Evolutionary conservation across 1,284 basidiomycete species (phyloP).

Genomic region (Bjerkandera adusta): DNA sequence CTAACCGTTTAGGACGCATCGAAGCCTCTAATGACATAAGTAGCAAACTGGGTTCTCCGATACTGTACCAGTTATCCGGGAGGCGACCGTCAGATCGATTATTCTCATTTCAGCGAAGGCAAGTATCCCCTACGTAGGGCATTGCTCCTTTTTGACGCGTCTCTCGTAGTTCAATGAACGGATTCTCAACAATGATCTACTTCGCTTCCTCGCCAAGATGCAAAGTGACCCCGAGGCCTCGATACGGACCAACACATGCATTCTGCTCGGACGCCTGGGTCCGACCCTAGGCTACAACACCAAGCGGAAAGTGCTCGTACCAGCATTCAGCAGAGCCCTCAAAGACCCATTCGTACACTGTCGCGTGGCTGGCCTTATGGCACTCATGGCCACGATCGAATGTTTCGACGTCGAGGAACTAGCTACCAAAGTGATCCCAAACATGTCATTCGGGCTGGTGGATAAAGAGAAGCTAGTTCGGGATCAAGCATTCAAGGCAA

Average conservation of each 20-base stretch:
- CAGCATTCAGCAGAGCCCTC: slow-evolving; percentile 89
- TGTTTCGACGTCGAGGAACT: slow-evolving; percentile 88
- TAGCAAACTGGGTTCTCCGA: slow-evolving; percentile 95
- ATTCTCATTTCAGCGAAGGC: slow-evolving; percentile 86
- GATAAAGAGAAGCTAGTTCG: slow-evolving; percentile 94
- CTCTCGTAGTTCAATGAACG: slow-evolving; percentile 80
- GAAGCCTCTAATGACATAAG: not conserved
- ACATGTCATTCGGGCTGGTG: slow-evolving; percentile 75
- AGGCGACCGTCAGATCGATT: slow-evolving; percentile 91
- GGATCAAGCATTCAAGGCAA: slow-evolving; percentile 92
- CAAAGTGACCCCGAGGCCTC: slow-evolving; percentile 92
- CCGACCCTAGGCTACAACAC: slow-evolving; percentile 86
- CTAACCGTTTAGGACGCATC: not conserved
- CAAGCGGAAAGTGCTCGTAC: slow-evolving; percentile 92
- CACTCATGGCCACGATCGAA: slow-evolving; percentile 93
- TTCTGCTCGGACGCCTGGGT: slow-evolving; percentile 90
- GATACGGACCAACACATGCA: slow-evolving; percentile 97
- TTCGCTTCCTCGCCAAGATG: slow-evolving; percentile 90
- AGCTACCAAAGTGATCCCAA: slow-evolving; percentile 87
- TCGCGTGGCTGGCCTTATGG: slow-evolving; percentile 93
- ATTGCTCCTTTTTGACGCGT: not conserved
- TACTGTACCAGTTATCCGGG: slow-evolving; percentile 89
- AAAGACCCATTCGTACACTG: slow-evolving; percentile 94
- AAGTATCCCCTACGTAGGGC: slow-evolving; percentile 2
- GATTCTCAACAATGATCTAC: slow-evolving; percentile 94